These are phyloP conservation scores for Dictyostelium brefeldianum DNA, from an alignment of 78 protist species.

Conservation along the genomic window DNA sequence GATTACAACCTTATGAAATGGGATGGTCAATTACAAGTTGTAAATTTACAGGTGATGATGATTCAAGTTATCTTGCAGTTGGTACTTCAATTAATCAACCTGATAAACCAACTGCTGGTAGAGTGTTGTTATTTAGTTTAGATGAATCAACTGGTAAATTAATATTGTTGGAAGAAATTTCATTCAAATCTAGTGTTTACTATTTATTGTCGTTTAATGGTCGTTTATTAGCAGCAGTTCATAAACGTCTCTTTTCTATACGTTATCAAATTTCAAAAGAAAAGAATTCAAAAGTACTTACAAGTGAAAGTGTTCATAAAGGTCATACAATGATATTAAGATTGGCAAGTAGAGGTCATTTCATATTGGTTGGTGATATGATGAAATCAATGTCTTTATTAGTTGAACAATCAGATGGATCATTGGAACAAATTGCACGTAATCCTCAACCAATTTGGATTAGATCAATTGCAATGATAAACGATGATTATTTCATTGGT, in stretches of 20 bases:
- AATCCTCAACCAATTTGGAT: conserved; percentile 84
- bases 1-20: conserved; percentile 35
- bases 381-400: conserved; percentile 90
- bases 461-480: conserved; percentile 84
- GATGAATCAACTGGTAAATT: not conserved
- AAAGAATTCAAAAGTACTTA: conserved; percentile 14
- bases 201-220: conserved; percentile 79
- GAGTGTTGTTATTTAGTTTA: conserved; percentile 86
- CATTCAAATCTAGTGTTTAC: conserved; percentile 70
- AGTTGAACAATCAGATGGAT: not conserved
- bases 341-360: conserved; percentile 88
- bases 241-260: conserved; percentile 30
- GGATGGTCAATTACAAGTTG: conserved; percentile 24
- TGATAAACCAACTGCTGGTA: conserved; percentile 78
- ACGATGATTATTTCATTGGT: conserved; percentile 91
- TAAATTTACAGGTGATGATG: conserved; percentile 48
- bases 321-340: conserved; percentile 87
- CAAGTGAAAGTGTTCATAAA: conserved; percentile 68
- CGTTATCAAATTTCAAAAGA: not conserved
- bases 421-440: conserved; percentile 80
- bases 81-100: conserved; percentile 92
- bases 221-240: conserved; percentile 86
- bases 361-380: conserved; percentile 94
- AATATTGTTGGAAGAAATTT: conserved; percentile 41
- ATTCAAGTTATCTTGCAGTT: conserved; percentile 78